phyloP scores from a whole-genome alignment of 495 filamentous ascomycete species.

The Geoglossum glabrum region DNA sequence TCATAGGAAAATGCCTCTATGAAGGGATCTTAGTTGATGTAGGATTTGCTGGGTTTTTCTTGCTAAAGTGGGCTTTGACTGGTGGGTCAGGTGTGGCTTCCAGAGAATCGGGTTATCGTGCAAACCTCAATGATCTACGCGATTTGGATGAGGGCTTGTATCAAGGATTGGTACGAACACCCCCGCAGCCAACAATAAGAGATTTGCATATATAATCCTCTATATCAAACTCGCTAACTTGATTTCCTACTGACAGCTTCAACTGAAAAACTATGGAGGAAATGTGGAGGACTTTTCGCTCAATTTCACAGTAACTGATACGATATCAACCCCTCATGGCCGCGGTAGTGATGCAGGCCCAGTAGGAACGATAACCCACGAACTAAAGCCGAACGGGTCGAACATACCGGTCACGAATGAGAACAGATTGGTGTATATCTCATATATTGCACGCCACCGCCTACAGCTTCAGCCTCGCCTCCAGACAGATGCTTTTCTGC shows the following conservation, averaged over 20 bases:
- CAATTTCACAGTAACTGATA: conserved; percentile 81
- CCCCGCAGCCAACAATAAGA: too few relatives aligned
- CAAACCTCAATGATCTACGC: conserved; percentile 79
- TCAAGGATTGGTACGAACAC: conserved; percentile 47
- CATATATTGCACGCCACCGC: conserved; percentile 68
- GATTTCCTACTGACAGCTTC: conserved; percentile 23
- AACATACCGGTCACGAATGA: conserved; percentile 71
- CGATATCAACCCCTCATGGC: conserved; percentile 30
- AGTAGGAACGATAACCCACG: conserved; percentile 38
- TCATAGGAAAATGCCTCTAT: conserved; percentile 94
- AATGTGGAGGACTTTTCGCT: conserved; percentile 64
- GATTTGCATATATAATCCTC: neutral
- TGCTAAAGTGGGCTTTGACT: conserved; percentile 79
- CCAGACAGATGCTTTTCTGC: conserved; percentile 75
- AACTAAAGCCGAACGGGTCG: conserved; percentile 55
- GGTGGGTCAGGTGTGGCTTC: conserved; percentile 39
- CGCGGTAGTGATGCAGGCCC: conserved; percentile 19
- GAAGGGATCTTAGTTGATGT: conserved; percentile 94
- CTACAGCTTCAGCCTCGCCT: conserved; percentile 53
- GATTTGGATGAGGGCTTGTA: conserved; percentile 91
- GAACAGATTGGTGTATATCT: conserved; percentile 86
- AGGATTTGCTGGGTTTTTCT: conserved; percentile 84
- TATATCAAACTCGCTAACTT: conserved; percentile 3
- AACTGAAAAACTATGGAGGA: conserved; percentile 72
- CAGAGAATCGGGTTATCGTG: conserved; percentile 52